Evolutionary conservation across 129 eudicot genomes (phyloP), one percentile per base, ranked within the genome.

Genomic region (Scalesia atractyloides): DNA sequence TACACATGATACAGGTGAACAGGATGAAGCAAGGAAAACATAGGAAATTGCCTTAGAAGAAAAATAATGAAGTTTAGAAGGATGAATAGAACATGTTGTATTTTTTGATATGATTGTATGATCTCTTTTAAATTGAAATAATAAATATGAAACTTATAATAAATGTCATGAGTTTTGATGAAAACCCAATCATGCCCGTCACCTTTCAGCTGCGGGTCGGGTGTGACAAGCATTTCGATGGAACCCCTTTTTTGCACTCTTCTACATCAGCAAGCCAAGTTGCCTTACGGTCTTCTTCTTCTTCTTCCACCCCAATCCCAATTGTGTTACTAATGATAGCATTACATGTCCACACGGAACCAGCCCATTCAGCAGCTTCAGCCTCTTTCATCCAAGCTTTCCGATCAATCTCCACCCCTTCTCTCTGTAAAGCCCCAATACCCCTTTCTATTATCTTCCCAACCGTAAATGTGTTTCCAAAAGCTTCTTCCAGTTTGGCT

Each of bases 211-310:
- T n/a, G n/a, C n/a, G n/a, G n/a, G n/a, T n/a, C n/a, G n/a, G n/a
- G n/a, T n/a, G n/a, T n/a, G n/a, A n/a, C n/a, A n/a, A n/a, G n/a
- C n/a, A 2, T 22, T 82, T 93, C 96, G 52, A 89, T 80, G 0
- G 98, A 93, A 20, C 98, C 96, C 46, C 95, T 81, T 78, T 93
- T 89, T 84, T 87, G 85, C 98, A 89, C 58, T 89, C 98, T 60
- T 87, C 92, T 0, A 95, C 96, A 81, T 93, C 96, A 65, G 92
- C 96, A 67, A 93, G 96, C 98, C 98, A 89, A 95, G 98, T 90
- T 89, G 47, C 85, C 82, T 89, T 89, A 77, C 92, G 80, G 77
- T 87, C 96, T 73, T 93, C 95, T 22, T 22, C 26, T 22, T 22
- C 26, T 75, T 93, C 96, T 78, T 93, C 98, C 19, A 89, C 96